Percentiles rank a stretch among this genome's conserved stretches.
phyloP scores from a whole-genome alignment of 352 stramenopile species.

The Phytophthora ramorum region DNA sequence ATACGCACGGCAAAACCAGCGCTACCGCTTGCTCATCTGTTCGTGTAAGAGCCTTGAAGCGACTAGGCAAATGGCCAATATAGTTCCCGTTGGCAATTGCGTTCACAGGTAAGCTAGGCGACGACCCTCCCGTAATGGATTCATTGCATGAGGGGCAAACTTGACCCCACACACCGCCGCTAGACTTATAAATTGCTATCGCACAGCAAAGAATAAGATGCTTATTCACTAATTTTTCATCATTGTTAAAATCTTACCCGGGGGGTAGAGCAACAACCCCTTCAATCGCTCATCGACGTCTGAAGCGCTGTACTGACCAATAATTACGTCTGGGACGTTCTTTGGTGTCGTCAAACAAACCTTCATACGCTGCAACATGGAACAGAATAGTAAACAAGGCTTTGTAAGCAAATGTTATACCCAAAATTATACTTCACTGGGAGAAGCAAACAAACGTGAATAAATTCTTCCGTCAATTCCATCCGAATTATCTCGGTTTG shows the following conservation, averaged over 20 bases:
- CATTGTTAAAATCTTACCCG: neutral
- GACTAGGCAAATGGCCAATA: slow-evolving; percentile 2
- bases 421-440: neutral
- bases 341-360: neutral
- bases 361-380: neutral
- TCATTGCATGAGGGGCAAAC: slow-evolving; percentile 1
- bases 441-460: neutral
- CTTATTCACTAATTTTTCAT: neutral
- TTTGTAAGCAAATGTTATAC: no score
- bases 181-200: neutral
- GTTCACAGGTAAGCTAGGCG: neutral
- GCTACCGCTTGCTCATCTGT: slow-evolving; percentile 10
- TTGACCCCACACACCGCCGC: neutral
- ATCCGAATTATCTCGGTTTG: neutral
- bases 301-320: neutral
- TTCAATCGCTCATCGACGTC: neutral
- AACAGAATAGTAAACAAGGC: neutral
- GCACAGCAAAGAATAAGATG: no score
- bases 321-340: neutral
- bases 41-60: neutral
- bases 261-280: neutral
- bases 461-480: neutral
- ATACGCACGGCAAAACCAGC: slow-evolving; percentile 6
- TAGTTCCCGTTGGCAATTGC: slow-evolving; percentile 10
- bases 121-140: neutral